phyloP scores from a whole-genome alignment of 2,329 filamentous ascomycete genomes.

The Fusarium ramigenum region DNA sequence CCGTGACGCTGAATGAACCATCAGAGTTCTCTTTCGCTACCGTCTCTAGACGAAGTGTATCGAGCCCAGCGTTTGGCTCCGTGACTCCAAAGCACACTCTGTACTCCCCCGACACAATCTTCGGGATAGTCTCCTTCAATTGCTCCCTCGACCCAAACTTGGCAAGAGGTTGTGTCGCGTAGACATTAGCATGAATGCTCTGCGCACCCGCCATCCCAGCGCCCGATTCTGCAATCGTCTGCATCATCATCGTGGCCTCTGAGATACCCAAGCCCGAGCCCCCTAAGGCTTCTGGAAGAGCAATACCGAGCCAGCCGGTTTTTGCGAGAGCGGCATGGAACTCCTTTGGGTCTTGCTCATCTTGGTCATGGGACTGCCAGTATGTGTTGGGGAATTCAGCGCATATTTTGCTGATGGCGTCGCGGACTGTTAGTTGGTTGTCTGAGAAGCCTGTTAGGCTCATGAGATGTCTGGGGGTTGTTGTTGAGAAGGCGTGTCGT shows the following conservation, averaged over 20 bases:
- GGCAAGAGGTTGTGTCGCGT: constrained; percentile 78
- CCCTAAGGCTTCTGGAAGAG: constrained; percentile 77
- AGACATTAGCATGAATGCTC: constrained; percentile 73
- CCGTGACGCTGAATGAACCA: constrained; percentile 72
- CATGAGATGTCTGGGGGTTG: constrained; percentile 63
- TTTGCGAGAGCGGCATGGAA: constrained; percentile 79
- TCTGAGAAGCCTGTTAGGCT: constrained; percentile 77
- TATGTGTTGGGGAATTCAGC: constrained; percentile 77
- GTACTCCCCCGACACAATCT: constrained; percentile 76
- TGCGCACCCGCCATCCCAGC: constrained; percentile 80
- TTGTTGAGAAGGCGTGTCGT: constrained; percentile 48
- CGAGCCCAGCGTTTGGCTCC: constrained; percentile 83
- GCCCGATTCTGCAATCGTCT: constrained; percentile 80
- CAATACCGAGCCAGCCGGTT: constrained; percentile 84
- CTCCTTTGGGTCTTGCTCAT: constrained; percentile 75
- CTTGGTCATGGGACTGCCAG: constrained; percentile 79
- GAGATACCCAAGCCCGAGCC: constrained; percentile 81
- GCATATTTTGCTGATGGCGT: constrained; percentile 75
- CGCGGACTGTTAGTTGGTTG: constrained; percentile 76
- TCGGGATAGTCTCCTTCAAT: constrained; percentile 69
- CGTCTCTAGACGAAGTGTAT: constrained; percentile 77
- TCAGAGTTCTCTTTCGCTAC: constrained; percentile 63
- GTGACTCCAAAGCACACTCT: constrained; percentile 85
- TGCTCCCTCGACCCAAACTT: constrained; percentile 76
- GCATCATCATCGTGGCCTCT: constrained; percentile 88